A percentile compares a stretch with the other conserved stretches of the same genome.
phyloP scores from a whole-genome alignment of 345 rosid genomes.

The Populus tremula region DNA sequence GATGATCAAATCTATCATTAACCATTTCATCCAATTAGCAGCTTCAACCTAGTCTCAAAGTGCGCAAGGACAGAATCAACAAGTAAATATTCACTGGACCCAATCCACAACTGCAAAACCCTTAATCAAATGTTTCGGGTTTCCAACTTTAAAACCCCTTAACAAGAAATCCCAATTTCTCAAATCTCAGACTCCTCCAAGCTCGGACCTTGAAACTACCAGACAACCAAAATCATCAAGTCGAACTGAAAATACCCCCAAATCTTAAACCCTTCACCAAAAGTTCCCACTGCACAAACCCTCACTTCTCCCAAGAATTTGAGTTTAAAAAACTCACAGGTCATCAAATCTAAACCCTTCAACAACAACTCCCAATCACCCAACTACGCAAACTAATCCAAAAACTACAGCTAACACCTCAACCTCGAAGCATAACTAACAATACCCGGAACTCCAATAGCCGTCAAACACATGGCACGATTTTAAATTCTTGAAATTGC shows the following conservation, averaged over 20 bases:
- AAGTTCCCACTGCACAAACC: not conserved
- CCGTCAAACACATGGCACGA: not conserved
- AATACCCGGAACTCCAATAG: not conserved
- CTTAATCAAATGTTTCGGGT: constrained; percentile 7
- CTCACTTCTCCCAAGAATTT: not conserved
- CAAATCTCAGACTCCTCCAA: constrained; percentile 4
- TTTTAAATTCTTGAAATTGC: not conserved
- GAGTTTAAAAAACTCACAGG: not conserved
- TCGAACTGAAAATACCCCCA: constrained; percentile 2
- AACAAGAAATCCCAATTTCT: constrained; percentile 1
- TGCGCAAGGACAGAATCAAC: not conserved
- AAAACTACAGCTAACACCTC: not conserved
- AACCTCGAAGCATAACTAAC: not conserved
- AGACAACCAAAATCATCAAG: constrained; percentile 7
- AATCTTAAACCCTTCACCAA: constrained; percentile 11
- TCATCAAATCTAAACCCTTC: not conserved
- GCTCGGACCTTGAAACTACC: not conserved
- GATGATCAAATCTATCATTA: constrained; percentile 47
- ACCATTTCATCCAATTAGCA: constrained; percentile 43
- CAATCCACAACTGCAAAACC: not conserved
- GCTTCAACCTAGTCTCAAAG: constrained; percentile 5
- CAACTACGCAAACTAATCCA: not conserved
- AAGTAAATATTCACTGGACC: not conserved
- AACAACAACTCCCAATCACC: not conserved
- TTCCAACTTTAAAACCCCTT: constrained; percentile 4